Percentiles rank a stretch among this genome's conserved stretches.
Evolutionary conservation across 1,284 basidiomycete species (phyloP).

Genomic region (Coriolopsis trogii): DNA sequence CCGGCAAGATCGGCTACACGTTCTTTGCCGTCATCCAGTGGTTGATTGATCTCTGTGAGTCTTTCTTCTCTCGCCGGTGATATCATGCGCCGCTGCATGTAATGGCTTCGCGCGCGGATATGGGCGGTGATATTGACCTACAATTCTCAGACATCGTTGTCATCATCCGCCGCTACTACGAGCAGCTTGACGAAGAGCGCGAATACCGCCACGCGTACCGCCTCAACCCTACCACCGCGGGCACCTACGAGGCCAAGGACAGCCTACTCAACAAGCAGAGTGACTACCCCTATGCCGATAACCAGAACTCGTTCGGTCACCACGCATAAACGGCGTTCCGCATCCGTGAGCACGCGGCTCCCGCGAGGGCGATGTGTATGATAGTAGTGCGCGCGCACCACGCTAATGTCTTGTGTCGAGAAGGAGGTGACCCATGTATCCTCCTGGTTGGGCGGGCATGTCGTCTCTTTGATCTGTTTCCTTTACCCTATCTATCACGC

Average conservation of each 20-base stretch:
- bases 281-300: constrained; percentile 34
- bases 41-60: constrained; percentile 55
- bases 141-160: constrained; percentile 31
- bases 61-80: neutral
- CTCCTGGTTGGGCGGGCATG: neutral
- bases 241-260: constrained; percentile 34
- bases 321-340: neutral
- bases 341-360: neutral
- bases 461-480: neutral
- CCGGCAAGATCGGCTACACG: constrained; percentile 32
- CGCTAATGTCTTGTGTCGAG: neutral
- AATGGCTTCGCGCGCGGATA: neutral
- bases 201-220: constrained; percentile 32
- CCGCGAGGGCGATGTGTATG: neutral
- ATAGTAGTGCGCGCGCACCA: constrained; percentile 3
- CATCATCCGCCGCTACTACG: constrained; percentile 33
- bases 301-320: constrained; percentile 30
- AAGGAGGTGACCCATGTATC: neutral
- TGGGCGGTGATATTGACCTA: constrained; percentile 21
- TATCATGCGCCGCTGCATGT: too few relatives aligned
- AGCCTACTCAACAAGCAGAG: constrained; percentile 30
- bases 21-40: constrained; percentile 39
- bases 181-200: constrained; percentile 36
- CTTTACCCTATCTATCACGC: constrained; percentile 2
- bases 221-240: constrained; percentile 27